Conservation (phyloP, 2,329 filamentous ascomycete genomes). For the Neonectria faginata region DNA sequence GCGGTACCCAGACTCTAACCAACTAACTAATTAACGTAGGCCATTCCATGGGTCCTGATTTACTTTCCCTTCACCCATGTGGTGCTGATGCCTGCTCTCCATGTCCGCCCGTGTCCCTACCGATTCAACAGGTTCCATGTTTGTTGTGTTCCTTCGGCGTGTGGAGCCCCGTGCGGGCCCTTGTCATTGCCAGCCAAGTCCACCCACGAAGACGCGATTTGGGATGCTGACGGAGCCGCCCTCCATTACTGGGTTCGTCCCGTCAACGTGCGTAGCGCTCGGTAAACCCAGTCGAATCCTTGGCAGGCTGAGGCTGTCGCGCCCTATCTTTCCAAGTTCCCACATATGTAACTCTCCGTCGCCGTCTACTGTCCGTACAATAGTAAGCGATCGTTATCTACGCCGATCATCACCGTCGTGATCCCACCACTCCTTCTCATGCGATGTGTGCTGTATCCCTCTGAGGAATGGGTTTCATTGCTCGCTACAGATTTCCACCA, state of each 20-base stretch:
- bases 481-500: background rate
- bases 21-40: background rate
- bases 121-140: constrained; percentile 5
- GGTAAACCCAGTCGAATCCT: background rate
- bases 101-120: background rate
- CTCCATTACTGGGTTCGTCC: constrained; percentile 21
- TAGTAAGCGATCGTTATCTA: background rate
- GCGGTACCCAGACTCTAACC: background rate
- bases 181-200: constrained; percentile 20
- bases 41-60: constrained; percentile 10
- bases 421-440: background rate
- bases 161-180: constrained; percentile 25
- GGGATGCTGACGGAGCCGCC: constrained; percentile 36
- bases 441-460: background rate
- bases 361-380: background rate
- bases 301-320: constrained; percentile 20
- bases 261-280: constrained; percentile 10
- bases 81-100: constrained; percentile 1
- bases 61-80: background rate
- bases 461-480: constrained; percentile 1
- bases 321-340: background rate
- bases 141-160: constrained; percentile 17
- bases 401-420: background rate
- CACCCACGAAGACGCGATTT: constrained; percentile 30
- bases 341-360: constrained; percentile 13